Evolutionary conservation across 1,284 basidiomycete genomes (phyloP), one percentile per base, ranked within the genome.

Genomic region (Dichomitus squalens): DNA sequence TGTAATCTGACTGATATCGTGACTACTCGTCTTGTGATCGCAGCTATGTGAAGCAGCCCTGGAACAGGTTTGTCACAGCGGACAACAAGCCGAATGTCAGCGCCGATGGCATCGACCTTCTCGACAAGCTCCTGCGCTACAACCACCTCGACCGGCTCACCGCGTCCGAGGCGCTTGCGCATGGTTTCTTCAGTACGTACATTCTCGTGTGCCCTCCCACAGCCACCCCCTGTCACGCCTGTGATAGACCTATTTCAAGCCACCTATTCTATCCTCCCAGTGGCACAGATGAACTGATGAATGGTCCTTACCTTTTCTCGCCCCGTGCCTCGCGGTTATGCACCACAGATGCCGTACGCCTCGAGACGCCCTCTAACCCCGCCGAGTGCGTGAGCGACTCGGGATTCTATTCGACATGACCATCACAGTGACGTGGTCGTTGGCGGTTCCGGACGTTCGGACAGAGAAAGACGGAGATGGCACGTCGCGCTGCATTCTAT

Each of bases 71-170:
- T 72, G 78, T 87, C 62, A 88, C 79, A 27, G 70, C 77, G 52
- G 93, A 95, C 61, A 93, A 92, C 72, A 86, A 88, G 71, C 75
- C 80, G 46, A 87, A 87, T 65, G 87, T 90, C 53, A 87, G 88
- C 7, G 78, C 84, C 60, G 91, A 92, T 67, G 87, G 86, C 1
- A 75, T 91, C 63, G 92, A 95, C 72, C 86, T 95, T 58, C 74
- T 96, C 41, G 93, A 95, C 73, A 90, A 88, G 74, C 76, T 95
- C 59, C 79, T 96, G 64, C 82, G 86, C 52, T 95, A 93, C 73
- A 88, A 95, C 72, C 93, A 95, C 70, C 85, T 86, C 71, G 90
- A 93, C 71, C 82, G 93, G 59, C 77, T 92, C 54, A 95, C 93
- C 20, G 93, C 93, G 14, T 77, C 81, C 61, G 92, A 93, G 75